phyloP scores from a whole-genome alignment of 768 basidiomycete species.

The Tulasnella sp. region DNA sequence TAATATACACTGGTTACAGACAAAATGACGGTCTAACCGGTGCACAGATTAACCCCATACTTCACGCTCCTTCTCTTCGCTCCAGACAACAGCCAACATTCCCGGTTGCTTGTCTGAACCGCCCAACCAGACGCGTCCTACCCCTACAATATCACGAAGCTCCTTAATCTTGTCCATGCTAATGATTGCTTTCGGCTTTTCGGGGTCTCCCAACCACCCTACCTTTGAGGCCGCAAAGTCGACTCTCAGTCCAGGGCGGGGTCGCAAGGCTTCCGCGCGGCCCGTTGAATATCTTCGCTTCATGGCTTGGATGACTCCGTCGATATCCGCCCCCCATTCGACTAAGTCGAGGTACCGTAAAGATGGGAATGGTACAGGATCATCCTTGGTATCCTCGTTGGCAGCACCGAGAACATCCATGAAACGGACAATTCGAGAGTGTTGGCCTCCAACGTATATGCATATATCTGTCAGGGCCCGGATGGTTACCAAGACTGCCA shows the following conservation, averaged over 20 bases:
- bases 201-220: too few relatives aligned
- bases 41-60: neutral
- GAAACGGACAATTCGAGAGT: neutral
- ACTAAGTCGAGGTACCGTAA: neutral
- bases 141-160: neutral
- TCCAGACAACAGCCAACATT: conserved; percentile 2
- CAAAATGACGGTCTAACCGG: too few relatives aligned
- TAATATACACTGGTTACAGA: too few relatives aligned
- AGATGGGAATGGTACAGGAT: neutral
- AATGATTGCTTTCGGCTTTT: neutral
- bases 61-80: neutral
- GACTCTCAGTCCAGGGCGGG: too few relatives aligned
- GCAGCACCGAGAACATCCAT: neutral
- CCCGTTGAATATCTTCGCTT: neutral
- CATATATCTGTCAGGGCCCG: neutral
- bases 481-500: neutral
- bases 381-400: neutral
- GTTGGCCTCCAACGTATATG: neutral
- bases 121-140: neutral
- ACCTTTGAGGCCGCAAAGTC: too few relatives aligned
- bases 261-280: too few relatives aligned
- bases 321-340: neutral
- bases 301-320: neutral
- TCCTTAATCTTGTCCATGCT: neutral
- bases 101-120: neutral